Conservation (phyloP, 2,329 filamentous ascomycete genomes). For the Blumeria graminis region DNA sequence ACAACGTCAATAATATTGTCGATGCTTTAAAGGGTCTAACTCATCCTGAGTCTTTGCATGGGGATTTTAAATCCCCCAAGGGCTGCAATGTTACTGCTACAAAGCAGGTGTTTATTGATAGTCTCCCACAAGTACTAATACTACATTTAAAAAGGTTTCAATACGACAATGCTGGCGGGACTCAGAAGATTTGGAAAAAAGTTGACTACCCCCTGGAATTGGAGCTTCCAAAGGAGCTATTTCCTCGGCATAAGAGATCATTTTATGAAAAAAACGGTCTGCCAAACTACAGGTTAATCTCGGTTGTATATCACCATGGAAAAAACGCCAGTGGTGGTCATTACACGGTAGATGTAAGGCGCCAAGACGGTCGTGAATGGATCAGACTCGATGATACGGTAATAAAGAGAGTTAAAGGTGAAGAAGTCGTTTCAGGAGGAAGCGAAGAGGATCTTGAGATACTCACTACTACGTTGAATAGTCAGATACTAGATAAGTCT, state of each 20-base stretch:
- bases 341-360: conserved; percentile 89
- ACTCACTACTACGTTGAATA: conserved; percentile 39
- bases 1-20: conserved; percentile 69
- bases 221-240: conserved; percentile 75
- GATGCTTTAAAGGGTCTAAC: conserved; percentile 76
- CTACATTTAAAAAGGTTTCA: conserved; percentile 94
- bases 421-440: conserved; percentile 73
- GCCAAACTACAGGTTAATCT: conserved; percentile 66
- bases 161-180: conserved; percentile 69
- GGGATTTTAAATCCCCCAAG: conserved; percentile 58
- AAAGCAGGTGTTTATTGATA: conserved; percentile 89
- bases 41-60: conserved; percentile 60
- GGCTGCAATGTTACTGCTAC: conserved; percentile 57
- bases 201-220: conserved; percentile 85
- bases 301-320: conserved; percentile 90
- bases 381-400: conserved; percentile 85
- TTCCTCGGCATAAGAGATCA: conserved; percentile 48
- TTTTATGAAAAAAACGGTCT: conserved; percentile 41
- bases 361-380: conserved; percentile 91
- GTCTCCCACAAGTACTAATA: conserved; percentile 71
- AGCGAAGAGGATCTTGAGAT: conserved; percentile 55
- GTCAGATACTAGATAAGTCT: conserved; percentile 31
- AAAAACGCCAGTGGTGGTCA: conserved; percentile 91
- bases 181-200: conserved; percentile 97
- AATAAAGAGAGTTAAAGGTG: conserved; percentile 59